A percentile compares a stretch with the other conserved stretches of the same genome.
These are phyloP conservation scores for Microstegium vimineum DNA, from an alignment of 176 grass and related monocot genomes.

Conservation along the genomic window DNA sequence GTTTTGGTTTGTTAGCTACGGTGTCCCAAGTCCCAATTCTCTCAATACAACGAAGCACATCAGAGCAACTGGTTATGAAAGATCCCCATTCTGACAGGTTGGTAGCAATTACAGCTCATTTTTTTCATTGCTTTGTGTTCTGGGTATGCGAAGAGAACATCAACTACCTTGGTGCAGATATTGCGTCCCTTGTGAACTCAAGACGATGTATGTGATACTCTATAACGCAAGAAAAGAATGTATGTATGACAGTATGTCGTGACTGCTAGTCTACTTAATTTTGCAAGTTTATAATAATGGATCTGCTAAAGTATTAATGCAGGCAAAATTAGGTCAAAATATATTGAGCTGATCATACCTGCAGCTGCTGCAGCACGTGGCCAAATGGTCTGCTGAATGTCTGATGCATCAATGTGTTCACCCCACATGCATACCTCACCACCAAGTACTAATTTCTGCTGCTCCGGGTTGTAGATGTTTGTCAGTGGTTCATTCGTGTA, in stretches of 20 bases:
- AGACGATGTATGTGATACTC: no score
- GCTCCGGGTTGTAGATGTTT: constrained; percentile 53
- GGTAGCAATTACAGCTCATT: neutral
- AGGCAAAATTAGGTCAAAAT: neutral
- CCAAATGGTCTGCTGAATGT: constrained; percentile 97
- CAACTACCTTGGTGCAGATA: neutral
- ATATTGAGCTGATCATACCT: constrained; percentile 51
- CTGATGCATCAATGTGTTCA: constrained; percentile 82
- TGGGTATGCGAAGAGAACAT: neutral
- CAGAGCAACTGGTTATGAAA: neutral
- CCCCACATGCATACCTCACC: constrained; percentile 95
- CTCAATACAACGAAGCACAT: neutral
- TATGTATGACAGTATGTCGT: neutral
- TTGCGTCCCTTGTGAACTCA: neutral
- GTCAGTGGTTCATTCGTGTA: constrained; percentile 81
- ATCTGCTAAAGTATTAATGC: neutral
- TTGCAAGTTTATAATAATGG: neutral
- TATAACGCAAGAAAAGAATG: neutral
- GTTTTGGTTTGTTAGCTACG: neutral
- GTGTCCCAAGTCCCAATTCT: neutral
- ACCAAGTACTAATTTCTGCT: constrained; percentile 82
- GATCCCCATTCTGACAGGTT: neutral
- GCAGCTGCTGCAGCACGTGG: constrained; percentile 91
- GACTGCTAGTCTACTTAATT: neutral
- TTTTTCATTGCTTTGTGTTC: neutral